Base-by-base conservation (phyloP, 305 asterid species). In the Ruellia speciosa region DNA sequence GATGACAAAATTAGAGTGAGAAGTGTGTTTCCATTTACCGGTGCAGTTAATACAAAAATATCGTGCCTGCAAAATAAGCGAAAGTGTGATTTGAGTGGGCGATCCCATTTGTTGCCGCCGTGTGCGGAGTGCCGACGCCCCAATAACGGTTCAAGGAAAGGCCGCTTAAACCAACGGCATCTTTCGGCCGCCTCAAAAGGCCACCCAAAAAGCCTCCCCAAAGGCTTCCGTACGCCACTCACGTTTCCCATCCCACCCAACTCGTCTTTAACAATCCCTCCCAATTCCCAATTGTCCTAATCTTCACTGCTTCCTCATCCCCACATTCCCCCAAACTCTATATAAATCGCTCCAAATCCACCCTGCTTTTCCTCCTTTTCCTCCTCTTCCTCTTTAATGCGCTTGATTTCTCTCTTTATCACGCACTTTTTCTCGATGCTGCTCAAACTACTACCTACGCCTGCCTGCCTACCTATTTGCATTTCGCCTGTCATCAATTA, bases 271-370 rank as follows among this genome's bases (percentile, higher is more conserved):
- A 49, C 64, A 19, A 53, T 46, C 31, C 28, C 16, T n/a, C 49
- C 35, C 40, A 60, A 33, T 71, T 51, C 18, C 5, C 9, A 37
- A n/a, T n/a, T n/a, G n/a, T n/a, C n/a, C 3, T 6, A n/a, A 54
- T 64, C 59, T 60, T 8, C 70, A 12, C 10, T 39, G 2, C 10
- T 3, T 39, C 7, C 31, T 24, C 31, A 24, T 1, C 31, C 4
- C 31, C 4, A 24, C n/a, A 24, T 39, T 9, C 45, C 45, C 10
- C 64, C 79, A 66, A 68, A 70, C 83, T 59, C 61, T 75, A 72
- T 70, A 67, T 75, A 72, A 72, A 78, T 73, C 71, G 55, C 72
- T 64, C 48, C 41, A 52, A 56, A 61, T 64, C 68, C 65, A 53
- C 35, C 50, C 35, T 34, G 37, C 37, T 33, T 10, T 24, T 24